These are phyloP conservation scores for Xylariaceae sp. DNA, from an alignment of 2,329 filamentous ascomycete species.

Conservation along the genomic window DNA sequence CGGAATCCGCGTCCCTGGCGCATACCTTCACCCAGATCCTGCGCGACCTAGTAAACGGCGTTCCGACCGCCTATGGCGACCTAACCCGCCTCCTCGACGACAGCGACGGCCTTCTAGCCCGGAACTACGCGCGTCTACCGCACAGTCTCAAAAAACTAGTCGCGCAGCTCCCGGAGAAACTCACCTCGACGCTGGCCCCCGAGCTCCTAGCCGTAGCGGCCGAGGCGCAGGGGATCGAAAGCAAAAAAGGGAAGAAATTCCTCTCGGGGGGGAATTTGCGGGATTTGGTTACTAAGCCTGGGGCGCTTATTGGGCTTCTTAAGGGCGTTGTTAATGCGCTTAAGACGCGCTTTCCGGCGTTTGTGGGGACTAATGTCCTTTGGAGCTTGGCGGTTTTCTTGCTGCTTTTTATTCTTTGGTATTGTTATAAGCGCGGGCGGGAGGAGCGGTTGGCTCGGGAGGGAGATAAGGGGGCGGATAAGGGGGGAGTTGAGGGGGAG, in stretches of 20 bases:
- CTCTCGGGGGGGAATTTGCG: slow-evolving; percentile 69
- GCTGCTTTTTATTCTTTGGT: slow-evolving; percentile 92
- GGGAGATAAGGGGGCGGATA: slow-evolving; percentile 38
- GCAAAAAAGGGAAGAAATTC: slow-evolving; percentile 61
- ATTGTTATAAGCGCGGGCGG: slow-evolving; percentile 90
- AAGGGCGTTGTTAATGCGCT: slow-evolving; percentile 88
- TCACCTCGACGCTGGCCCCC: slow-evolving; percentile 71
- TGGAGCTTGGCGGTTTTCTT: slow-evolving; percentile 87
- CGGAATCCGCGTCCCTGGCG: slow-evolving; percentile 77
- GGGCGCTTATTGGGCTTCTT: slow-evolving; percentile 78
- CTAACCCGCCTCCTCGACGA: slow-evolving; percentile 63
- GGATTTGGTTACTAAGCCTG: slow-evolving; percentile 77
- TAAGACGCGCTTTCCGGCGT: slow-evolving; percentile 81
- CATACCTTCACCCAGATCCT: slow-evolving; percentile 83
- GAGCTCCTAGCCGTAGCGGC: slow-evolving; percentile 77
- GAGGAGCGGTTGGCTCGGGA: slow-evolving; percentile 73
- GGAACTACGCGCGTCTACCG: slow-evolving; percentile 65
- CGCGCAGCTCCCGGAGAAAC: slow-evolving; percentile 74
- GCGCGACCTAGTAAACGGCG: slow-evolving; percentile 87
- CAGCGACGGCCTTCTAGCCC: slow-evolving; percentile 55
- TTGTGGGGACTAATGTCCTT: slow-evolving; percentile 85
- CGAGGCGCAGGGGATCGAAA: slow-evolving; percentile 62
- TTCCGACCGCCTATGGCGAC: slow-evolving; percentile 88
- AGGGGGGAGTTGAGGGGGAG: neutral
- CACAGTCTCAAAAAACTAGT: slow-evolving; percentile 80